Conservation (phyloP, 257 asterid species). For the Cinchona pubescens region DNA sequence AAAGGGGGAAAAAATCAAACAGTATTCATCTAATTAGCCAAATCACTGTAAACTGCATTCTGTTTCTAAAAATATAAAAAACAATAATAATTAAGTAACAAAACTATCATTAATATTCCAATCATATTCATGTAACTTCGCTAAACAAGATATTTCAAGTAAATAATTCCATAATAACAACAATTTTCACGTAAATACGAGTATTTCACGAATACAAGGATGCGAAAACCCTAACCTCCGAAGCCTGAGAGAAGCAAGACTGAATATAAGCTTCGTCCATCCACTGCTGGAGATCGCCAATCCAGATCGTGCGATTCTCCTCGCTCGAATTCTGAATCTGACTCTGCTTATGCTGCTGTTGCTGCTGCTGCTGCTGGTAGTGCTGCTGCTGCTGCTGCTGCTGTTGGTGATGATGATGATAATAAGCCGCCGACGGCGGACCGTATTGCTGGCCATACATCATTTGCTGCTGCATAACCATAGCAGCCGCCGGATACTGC, state of each 20-base stretch:
- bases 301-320: constrained; percentile 94
- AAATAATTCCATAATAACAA: not conserved
- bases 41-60: not conserved
- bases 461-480: constrained; percentile 85
- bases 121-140: not conserved
- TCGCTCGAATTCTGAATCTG: constrained; percentile 74
- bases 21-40: not conserved
- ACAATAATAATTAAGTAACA: not conserved
- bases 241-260: constrained; percentile 66
- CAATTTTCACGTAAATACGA: not conserved
- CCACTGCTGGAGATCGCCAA: constrained; percentile 98
- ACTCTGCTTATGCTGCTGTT: constrained; percentile 36
- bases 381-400: constrained; percentile 50
- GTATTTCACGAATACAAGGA: not conserved
- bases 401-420: constrained; percentile 50
- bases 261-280: constrained; percentile 91
- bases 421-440: constrained; percentile 77
- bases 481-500: constrained; percentile 71
- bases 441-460: constrained; percentile 79
- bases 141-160: not conserved
- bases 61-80: not conserved
- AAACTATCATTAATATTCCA: not conserved
- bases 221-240: constrained; percentile 50
- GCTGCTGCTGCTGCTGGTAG: constrained; percentile 30
- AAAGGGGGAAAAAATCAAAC: not conserved